Evolutionary conservation across 2,329 filamentous ascomycete genomes (phyloP), one percentile per base, ranked within the genome.

Genomic region (Madurella mycetomatis): DNA sequence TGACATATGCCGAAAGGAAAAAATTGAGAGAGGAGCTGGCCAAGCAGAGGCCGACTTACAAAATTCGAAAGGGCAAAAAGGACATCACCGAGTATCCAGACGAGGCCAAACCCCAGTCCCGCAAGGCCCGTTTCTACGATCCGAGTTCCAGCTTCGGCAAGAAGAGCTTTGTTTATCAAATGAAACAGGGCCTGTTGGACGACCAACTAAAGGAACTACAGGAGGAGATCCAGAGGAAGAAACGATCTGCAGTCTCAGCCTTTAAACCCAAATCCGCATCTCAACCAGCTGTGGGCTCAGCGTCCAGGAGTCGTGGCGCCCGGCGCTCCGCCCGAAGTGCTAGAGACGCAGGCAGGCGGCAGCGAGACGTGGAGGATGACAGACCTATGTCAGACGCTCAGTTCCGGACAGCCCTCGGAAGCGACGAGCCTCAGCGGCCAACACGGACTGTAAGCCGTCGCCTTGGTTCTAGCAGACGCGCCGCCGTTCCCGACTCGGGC

Each of bases 101-200:
- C 12, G 66, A 68, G 18, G 67, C 66, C n/a, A 63, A 72, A 46
- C 69, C 72, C 3, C 72, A 75, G 62, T 74, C 79, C 5, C 73
- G 81, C 42, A 69, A 71, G 45, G 74, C 76, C 34, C 73, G 81
- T 5, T 84, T 84, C 62, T 68, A 77, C 47, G 75, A 83, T 55
- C 74, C 76, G 0, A 68, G 74, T 1, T 71, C 67, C 16, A 57
- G 64, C 1, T 81, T 82, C 62, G 82, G 80, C 16, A 81, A 80
- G 67, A 74, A 69, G 44, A 84, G 81, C 59, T 57, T 82, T 15
- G 80, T 84, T 2, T 82, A 80, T 51, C 70, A 78, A 61, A 64
- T 80, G 55, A 81, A 80, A 62, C 71, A 74, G 49, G 79, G 77
- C 2, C 56, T 65, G 17, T 58, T 77, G 31, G 66, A 69, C 45